phyloP scores from a whole-genome alignment of 805 yeast genomes.

The Candida parachauliodes region DNA sequence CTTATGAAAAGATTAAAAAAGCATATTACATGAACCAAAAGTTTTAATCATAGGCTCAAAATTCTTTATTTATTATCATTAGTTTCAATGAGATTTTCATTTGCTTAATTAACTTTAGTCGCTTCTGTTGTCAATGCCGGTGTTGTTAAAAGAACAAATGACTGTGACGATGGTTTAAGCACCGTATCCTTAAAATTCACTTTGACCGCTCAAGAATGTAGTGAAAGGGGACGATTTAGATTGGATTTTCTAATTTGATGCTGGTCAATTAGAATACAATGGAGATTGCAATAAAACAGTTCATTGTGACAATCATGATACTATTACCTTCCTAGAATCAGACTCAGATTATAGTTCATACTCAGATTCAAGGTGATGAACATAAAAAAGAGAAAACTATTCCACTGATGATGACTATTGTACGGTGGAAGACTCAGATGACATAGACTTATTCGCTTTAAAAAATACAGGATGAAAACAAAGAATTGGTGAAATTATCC shows the following conservation, averaged over 20 bases:
- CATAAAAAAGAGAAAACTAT: neutral
- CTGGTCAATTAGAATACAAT: constrained; percentile 1
- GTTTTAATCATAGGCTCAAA: neutral
- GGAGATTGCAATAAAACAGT: neutral
- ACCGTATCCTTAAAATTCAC: neutral
- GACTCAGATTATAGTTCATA: neutral
- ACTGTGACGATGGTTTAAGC: neutral
- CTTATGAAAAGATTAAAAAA: too few species aligned
- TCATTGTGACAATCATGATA: neutral
- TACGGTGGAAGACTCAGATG: constrained; percentile 13
- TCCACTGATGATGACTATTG: neutral
- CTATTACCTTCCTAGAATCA: too few species aligned
- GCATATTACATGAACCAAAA: too few species aligned
- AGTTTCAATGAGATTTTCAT: constrained; percentile 1
- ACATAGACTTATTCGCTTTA: constrained; percentile 38
- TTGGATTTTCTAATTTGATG: neutral
- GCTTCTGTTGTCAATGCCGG: neutral
- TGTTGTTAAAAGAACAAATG: neutral
- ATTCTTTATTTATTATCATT: neutral
- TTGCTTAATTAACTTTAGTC: neutral
- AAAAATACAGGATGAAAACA: constrained; percentile 26
- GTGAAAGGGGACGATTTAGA: neutral
- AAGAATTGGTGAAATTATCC: constrained; percentile 7
- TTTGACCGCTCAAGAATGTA: constrained; percentile 1
- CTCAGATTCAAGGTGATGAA: too few species aligned